Percentiles rank a stretch among this genome's conserved stretches.
Conservation (phyloP, 257 asterid species). For the Ophiorrhiza pumila region DNA sequence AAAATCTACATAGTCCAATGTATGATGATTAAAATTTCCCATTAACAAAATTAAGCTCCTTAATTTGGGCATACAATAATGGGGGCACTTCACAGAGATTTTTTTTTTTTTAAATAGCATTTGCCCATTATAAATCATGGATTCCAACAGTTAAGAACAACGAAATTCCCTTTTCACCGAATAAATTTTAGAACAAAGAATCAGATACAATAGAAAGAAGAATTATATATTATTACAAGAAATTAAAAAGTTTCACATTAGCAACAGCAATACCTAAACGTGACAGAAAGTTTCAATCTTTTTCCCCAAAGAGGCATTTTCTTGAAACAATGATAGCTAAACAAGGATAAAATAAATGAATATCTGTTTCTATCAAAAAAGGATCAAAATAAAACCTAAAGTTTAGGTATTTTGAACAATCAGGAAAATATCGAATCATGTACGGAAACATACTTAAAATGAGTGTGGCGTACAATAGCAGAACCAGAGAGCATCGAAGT, state of each 20-base stretch:
- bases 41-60: too few species aligned
- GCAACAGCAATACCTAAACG: too few species aligned
- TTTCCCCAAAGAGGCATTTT: background rate
- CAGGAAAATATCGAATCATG: background rate
- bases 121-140: background rate
- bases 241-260: too few species aligned
- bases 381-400: too few species aligned
- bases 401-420: background rate
- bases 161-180: background rate
- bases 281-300: too few species aligned
- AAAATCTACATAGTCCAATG: too few species aligned
- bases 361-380: too few species aligned
- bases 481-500: slow-evolving; percentile 82
- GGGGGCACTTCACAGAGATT: background rate
- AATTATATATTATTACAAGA: too few species aligned
- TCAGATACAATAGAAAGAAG: background rate
- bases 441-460: background rate
- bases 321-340: background rate
- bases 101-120: too few species aligned
- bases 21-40: too few species aligned
- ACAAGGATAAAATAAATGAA: background rate
- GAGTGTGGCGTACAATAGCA: slow-evolving; percentile 65
- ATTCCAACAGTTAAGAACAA: background rate
- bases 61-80: too few species aligned
- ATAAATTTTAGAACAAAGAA: background rate